Evolutionary conservation across 2,329 filamentous ascomycete genomes (phyloP).

Genomic region (Hysterium pulicare): DNA sequence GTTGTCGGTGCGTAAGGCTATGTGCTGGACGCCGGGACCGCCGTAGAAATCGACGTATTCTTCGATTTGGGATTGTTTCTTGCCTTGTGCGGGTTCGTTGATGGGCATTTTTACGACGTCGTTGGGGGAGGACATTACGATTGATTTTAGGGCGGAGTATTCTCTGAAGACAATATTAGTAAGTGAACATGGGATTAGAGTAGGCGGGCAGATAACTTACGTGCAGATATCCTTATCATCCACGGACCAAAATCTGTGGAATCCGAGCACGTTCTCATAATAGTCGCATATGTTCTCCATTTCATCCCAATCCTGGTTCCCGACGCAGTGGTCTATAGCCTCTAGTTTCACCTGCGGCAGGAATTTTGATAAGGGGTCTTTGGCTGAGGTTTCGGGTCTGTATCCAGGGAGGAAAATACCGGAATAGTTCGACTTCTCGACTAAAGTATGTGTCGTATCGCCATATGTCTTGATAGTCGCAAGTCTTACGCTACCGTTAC

Average conservation of each 20-base stretch:
- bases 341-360: slow-evolving; percentile 66
- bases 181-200: not conserved
- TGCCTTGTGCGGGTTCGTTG: slow-evolving; percentile 88
- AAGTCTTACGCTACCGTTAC: slow-evolving; percentile 66
- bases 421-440: slow-evolving; percentile 67
- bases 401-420: slow-evolving; percentile 85
- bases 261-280: slow-evolving; percentile 85
- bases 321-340: slow-evolving; percentile 92
- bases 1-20: slow-evolving; percentile 77
- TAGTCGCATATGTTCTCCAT: slow-evolving; percentile 67
- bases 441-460: slow-evolving; percentile 89
- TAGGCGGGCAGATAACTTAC: slow-evolving; percentile 6
- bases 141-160: slow-evolving; percentile 80
- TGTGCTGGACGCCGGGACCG: slow-evolving; percentile 88
- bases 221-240: slow-evolving; percentile 92
- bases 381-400: slow-evolving; percentile 48
- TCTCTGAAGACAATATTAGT: slow-evolving; percentile 49
- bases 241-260: slow-evolving; percentile 97
- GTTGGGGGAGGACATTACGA: slow-evolving; percentile 86
- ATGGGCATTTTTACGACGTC: slow-evolving; percentile 96
- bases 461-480: slow-evolving; percentile 90
- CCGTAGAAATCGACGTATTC: slow-evolving; percentile 84
- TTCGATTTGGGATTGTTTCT: slow-evolving; percentile 91
- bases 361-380: slow-evolving; percentile 47
- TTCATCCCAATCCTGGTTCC: slow-evolving; percentile 93